Evolutionary conservation across 306 rosid genomes (phyloP), one percentile per base, ranked within the genome.

Genomic region (Coriaria nepalensis): DNA sequence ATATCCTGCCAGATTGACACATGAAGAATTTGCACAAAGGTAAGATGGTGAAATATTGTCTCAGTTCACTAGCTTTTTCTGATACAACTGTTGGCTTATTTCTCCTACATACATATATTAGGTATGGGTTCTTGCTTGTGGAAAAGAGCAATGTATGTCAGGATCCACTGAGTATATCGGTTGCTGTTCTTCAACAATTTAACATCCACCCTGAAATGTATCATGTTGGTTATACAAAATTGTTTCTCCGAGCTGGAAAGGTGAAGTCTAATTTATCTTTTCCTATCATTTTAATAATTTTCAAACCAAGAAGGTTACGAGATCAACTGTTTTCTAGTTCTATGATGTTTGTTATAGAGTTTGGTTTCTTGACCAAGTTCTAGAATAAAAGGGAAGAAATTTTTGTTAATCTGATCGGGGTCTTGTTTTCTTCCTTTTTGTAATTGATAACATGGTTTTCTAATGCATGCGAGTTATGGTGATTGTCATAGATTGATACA

Each of bases 21-120:
- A 85, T 78, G 93, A 82, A 59, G 93, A 82, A 46, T 92, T 92
- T 80, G 77, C 99, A 35, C 58, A 61, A 73, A 82, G 98, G 98
- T 75, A 70, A 20, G 37, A 57, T 41, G 36, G 10, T 37, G 41
- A 63, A 52, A 49, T 12, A 49, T 49, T 44, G 36, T 35, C 51
- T 40, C 15, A 13, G 5, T 60, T 56, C 45, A 43, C 37, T 29
- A 20, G 9, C 11, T 34, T 14, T 42, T 48, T 7, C 8, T 0
- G 11, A 37, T 5, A 32, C 35, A 10, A 9, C 12, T 47, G 29
- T 3, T 20, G 3, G 29, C 43, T 14, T 59, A 38, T 20, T 20
- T 20, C 29, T 39, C 42, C 9, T 66, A 38, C 36, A 33, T 44
- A 34, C n/a, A n/a, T 56, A 40, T 53, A 59, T 39, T 56, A 92